Base-by-base conservation (phyloP, 176 grass and related monocot species). In the Cenchrus purpureus region DNA sequence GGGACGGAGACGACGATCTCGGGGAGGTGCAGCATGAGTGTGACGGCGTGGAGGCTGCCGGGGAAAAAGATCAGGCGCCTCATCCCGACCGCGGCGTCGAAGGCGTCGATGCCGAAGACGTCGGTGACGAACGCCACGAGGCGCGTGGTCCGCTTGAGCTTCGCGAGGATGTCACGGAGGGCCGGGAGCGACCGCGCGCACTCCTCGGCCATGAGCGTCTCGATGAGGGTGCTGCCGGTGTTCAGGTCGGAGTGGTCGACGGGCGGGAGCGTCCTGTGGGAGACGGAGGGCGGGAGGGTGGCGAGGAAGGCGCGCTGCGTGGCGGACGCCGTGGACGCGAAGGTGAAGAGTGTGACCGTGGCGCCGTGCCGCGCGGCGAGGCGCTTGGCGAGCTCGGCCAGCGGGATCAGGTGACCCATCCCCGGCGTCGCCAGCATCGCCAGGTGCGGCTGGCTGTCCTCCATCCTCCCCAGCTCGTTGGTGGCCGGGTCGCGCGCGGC, bases 41-140 rank as follows among this genome's bases (percentile, higher is more conserved):
- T 78, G 19, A 91, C 84, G 0, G 34, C 1, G 58, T 89, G 86
- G 43, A 91, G 87, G 42, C 89, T 97, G 1, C 44, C 16, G 3
- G 91, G 89, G 8, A 82, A 84, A 7, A 97, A 97, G 6, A 40
- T 40, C 37, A 97, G 61, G 86, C 55, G 91, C 53, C 63, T 34
- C 16, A 62, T 44, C 3, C 58, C 69, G 50, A 97, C 22, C 16
- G 91, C 91, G 31, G 89, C 79, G 32, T 86, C 58, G 73, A 91
- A 82, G 29, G 90, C 22, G 65, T 89, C 84, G 1, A 77, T 40
- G 7, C 75, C 84, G 84, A 92, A 89, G 14, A 87, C 81, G 87
- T 93, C 94, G 34, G 68, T 49, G 7, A 93, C 88, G 84, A 97
- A 83, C 3, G 87, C 91, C n/a, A 90, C 87, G 6, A 91, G 70